Base-by-base conservation (phyloP, 805 yeast species). In the Maudiozyma turicensis region DNA sequence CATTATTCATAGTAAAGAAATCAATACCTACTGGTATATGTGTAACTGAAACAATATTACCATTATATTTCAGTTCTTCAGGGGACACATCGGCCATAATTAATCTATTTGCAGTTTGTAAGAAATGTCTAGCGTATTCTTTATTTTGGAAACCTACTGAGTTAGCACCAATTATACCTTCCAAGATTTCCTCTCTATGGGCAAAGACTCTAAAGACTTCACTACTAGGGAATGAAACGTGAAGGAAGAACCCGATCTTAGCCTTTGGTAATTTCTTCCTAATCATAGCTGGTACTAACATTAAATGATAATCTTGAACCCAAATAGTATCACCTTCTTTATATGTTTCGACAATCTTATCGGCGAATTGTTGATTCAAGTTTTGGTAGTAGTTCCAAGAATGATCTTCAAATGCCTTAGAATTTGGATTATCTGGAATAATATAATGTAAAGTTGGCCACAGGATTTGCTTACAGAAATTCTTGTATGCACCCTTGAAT, bases 381-480 rank as follows among this genome's bases (percentile, higher is more conserved):
- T 72, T 68, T 55, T 78, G 80, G 65, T 91, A 91, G 60, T 84
- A 82, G 29, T 80, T 80, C 96, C 97, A 91, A 1, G 96, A 87
- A 63, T 89, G 95, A 55, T 87, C 96, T 66, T 91, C 96, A 66
- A 91, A 93, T 0, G 95, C 95, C 65, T 89, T 89, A 1, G 95
- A 82, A 57, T 85, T 86, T 46, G 96, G 95, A 61, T 90, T 83
- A 65, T 93, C 98, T 0, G 98, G 98, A 38, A 91, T 86, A 65
- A 91, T 96, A 63, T 93, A 93, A 48, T 81, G 86, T 54, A 93
- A 75, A 2, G 96, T 87, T 33, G 99, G 99, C 98, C 98, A 93
- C 52, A 93, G 71, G 39, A 93, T 86, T 60, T 90, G 95, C 66
- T 93, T 93, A 66, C 97, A 91, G 65, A 85, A 93, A 47, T 87